Conservation (phyloP, 2,329 filamentous ascomycete species). For the Penicillium frequentans region DNA sequence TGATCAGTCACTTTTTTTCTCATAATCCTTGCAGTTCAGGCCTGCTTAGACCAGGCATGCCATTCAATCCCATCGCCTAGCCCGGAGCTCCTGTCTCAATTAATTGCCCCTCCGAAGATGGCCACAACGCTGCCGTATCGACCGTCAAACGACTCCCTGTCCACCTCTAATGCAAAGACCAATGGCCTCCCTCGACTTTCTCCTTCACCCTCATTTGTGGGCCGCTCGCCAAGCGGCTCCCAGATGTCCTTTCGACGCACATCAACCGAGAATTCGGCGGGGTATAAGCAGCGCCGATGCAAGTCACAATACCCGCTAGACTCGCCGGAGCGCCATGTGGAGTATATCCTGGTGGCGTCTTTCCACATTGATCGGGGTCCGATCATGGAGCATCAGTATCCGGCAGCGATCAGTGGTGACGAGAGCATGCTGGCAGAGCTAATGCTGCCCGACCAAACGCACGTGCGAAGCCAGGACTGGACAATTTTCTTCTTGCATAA, state of each 20-base stretch:
- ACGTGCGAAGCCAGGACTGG: slow-evolving; percentile 95
- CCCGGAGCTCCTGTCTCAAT: slow-evolving; percentile 16
- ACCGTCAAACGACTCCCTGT: slow-evolving; percentile 49
- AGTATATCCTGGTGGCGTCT: slow-evolving; percentile 95
- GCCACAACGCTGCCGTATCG: slow-evolving; percentile 39
- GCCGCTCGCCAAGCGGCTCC: slow-evolving; percentile 51
- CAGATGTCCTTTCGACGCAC: slow-evolving; percentile 37
- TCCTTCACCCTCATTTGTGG: slow-evolving; percentile 60
- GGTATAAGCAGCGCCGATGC: slow-evolving; percentile 55
- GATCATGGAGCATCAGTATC: slow-evolving; percentile 98
- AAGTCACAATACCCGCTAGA: slow-evolving; percentile 76
- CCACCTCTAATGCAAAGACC: slow-evolving; percentile 49
- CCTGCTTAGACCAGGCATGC: slow-evolving; percentile 15
- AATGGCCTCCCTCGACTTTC: slow-evolving; percentile 57
- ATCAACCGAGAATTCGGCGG: slow-evolving; percentile 44
- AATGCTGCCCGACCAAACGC: slow-evolving; percentile 96
- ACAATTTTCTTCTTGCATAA: slow-evolving; percentile 99
- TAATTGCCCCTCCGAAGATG: slow-evolving; percentile 29
- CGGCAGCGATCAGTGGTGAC: slow-evolving; percentile 89
- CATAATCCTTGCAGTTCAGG: neutral
- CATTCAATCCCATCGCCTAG: slow-evolving; percentile 11
- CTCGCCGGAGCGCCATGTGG: slow-evolving; percentile 85
- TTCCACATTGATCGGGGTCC: slow-evolving; percentile 96
- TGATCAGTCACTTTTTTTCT: neutral
- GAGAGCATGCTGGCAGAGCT: slow-evolving; percentile 98